Conservation (phyloP, 2,329 filamentous ascomycete genomes). For the Botryotinia calthae region DNA sequence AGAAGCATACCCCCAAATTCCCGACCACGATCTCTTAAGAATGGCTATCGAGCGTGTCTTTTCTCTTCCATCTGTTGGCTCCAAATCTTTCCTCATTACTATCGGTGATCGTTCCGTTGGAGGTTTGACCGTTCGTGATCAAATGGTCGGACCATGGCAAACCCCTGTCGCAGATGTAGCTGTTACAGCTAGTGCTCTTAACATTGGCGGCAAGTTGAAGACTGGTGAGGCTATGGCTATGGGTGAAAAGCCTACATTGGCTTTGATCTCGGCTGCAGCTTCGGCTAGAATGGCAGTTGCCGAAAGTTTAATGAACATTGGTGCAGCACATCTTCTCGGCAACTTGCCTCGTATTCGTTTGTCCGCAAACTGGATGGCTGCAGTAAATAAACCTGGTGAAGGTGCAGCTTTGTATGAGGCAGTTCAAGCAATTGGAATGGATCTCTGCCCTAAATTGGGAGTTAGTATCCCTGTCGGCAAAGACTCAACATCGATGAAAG, state of each 20-base stretch:
- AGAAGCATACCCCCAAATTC: constrained; percentile 45
- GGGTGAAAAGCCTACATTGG: constrained; percentile 87
- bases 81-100: constrained; percentile 95
- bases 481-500: constrained; percentile 99
- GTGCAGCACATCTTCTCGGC: constrained; percentile 64
- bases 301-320: constrained; percentile 90
- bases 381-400: constrained; percentile 89
- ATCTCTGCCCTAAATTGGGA: constrained; percentile 84
- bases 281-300: constrained; percentile 96
- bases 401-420: constrained; percentile 91
- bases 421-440: constrained; percentile 88
- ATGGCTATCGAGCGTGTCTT: constrained; percentile 80
- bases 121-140: constrained; percentile 82
- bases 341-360: constrained; percentile 73
- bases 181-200: constrained; percentile 81
- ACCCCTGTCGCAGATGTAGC: constrained; percentile 91
- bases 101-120: constrained; percentile 93
- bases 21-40: constrained; percentile 44
- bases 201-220: constrained; percentile 60
- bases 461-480: constrained; percentile 96
- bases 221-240: constrained; percentile 97
- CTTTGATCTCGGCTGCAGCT: constrained; percentile 83
- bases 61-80: constrained; percentile 84
- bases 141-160: constrained; percentile 97
- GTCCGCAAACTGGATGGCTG: constrained; percentile 98